phyloP scores from a whole-genome alignment of 140 eudicot genomes.

The Oenanthe javanica region DNA sequence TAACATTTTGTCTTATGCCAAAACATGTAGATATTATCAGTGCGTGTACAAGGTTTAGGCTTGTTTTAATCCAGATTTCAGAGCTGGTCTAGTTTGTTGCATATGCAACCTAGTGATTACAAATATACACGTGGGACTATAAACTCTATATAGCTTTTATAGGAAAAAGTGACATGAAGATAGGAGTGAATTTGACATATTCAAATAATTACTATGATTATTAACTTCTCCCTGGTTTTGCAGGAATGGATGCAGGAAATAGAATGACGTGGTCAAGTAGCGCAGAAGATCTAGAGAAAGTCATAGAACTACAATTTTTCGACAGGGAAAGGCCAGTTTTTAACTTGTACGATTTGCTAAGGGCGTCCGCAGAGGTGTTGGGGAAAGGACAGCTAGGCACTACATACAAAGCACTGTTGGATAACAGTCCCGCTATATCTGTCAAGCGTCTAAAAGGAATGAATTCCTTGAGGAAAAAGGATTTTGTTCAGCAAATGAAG shows the following conservation, averaged over 20 bases:
- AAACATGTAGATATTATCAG: not conserved
- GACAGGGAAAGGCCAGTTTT: constrained; percentile 38
- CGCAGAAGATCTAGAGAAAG: constrained; percentile 42
- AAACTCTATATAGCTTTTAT: not conserved
- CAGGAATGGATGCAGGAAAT: constrained; percentile 9
- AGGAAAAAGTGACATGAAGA: not conserved
- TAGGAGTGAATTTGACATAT: not conserved
- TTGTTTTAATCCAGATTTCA: not conserved
- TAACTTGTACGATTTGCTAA: constrained; percentile 59
- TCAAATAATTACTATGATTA: not conserved
- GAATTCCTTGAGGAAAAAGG: constrained; percentile 43
- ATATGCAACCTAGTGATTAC: not conserved
- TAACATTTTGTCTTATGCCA: not conserved
- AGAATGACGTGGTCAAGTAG: constrained; percentile 42
- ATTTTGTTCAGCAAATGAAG: constrained; percentile 58
- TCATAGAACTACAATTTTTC: constrained; percentile 38
- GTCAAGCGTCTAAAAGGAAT: constrained; percentile 52
- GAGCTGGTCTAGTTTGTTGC: not conserved
- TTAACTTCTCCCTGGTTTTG: not conserved
- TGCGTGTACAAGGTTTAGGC: not conserved
- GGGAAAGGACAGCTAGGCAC: constrained; percentile 68
- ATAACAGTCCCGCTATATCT: constrained; percentile 37
- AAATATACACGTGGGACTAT: not conserved
- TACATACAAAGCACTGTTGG: constrained; percentile 66
- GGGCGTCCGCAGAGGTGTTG: constrained; percentile 59